Percentiles rank a stretch among this genome's conserved stretches.
Evolutionary conservation across 2,329 filamentous ascomycete genomes (phyloP).

Genomic region (Colletotrichum sp.): DNA sequence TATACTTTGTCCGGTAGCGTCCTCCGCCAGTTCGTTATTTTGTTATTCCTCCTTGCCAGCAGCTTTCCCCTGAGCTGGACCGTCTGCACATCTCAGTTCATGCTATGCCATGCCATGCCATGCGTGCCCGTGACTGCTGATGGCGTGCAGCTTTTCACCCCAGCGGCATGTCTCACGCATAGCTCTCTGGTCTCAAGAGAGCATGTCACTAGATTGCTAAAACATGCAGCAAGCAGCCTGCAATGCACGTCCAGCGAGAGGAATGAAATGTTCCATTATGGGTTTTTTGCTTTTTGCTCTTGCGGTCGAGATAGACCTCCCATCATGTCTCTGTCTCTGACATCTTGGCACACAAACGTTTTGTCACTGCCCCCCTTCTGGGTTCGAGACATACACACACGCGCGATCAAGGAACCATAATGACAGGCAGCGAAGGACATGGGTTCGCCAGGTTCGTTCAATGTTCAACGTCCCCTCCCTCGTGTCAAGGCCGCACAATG

Average conservation of each 20-base stretch:
- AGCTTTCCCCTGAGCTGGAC: background rate
- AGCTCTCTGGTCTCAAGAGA: background rate
- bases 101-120: background rate
- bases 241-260: background rate
- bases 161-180: background rate
- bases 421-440: slow-evolving; percentile 6
- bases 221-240: background rate
- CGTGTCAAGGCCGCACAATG: slow-evolving; percentile 9
- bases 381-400: background rate
- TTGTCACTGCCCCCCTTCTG: background rate
- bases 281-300: background rate
- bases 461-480: background rate
- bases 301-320: slow-evolving; percentile 5
- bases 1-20: background rate
- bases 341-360: background rate
- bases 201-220: background rate
- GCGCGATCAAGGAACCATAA: background rate
- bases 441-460: background rate
- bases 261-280: background rate
- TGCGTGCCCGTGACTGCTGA: background rate
- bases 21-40: background rate
- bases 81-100: background rate
- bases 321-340: background rate
- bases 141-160: background rate
- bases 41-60: background rate